Base-by-base conservation (phyloP, 2,329 filamentous ascomycete species). In the Exophiala mesophila region DNA sequence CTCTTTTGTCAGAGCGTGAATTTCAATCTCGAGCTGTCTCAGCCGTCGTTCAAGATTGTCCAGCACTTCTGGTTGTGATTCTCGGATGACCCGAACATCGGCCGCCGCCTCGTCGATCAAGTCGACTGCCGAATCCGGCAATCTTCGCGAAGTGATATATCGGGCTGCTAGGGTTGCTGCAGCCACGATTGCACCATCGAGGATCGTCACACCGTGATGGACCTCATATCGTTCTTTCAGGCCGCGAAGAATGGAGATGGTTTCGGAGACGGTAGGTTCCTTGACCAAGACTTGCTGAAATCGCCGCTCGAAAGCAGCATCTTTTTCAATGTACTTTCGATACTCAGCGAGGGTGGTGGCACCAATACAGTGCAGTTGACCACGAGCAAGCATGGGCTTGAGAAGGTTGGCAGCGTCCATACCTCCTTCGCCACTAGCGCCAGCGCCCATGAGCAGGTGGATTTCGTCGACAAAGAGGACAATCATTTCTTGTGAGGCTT, bases 201-300 rank as follows among this genome's bases (percentile, higher is more conserved):
- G 81, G 54, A 98, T 98, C 54, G 82, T 97, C 58, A 98, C 92
- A 74, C 90, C 89, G 64, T 98, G 92, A 66, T 98, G 92, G 36
- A 94, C 87, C 69, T 98, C 92, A 68, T 97, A 98, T 63, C 88
- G 88, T 64, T 97, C 90, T 72, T 97, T 98, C 51, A 98, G 72
- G 61, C 92, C 92, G 74, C 92, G 87, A n/a, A 98, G 82, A 59
- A 98, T 98, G 16, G 92, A 98, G 50, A 98, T 80, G 10, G 92
- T 97, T 68, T 98, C 92, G 1, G 79, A 66, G 36, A 97, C 82
- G 4, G 80, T 76, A 2, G 92, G 92, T 63, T 98, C 92, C 70
- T 96, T 96, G 63, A 97, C 90, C 32, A 98, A 68, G 28, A 98
- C 92, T 66, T 98, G 92, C 65, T 98, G 92, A 76, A 98, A 98